phyloP scores from a whole-genome alignment of 352 stramenopile species.

The Pythium volutum region DNA sequence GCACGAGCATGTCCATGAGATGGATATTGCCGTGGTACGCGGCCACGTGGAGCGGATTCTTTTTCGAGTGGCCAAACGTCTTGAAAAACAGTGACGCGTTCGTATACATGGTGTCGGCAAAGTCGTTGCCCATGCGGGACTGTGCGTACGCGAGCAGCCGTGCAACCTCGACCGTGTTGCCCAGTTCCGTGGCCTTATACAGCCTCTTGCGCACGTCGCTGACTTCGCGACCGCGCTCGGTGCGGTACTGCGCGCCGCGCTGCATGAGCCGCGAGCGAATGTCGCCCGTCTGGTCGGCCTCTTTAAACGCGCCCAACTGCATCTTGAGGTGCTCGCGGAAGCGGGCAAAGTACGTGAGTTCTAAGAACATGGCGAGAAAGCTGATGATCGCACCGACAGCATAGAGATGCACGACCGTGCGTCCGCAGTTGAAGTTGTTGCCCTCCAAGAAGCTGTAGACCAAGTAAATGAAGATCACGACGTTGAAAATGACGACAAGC shows the following conservation, averaged over 20 bases:
- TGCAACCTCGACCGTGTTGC: slow-evolving; percentile 61
- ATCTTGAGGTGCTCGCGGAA: slow-evolving; percentile 87
- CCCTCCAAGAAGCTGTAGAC: slow-evolving; percentile 56
- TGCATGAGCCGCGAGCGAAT: slow-evolving; percentile 49
- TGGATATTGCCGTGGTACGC: slow-evolving; percentile 65
- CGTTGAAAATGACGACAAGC: slow-evolving; percentile 44
- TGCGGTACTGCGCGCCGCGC: slow-evolving; percentile 34
- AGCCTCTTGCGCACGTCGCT: slow-evolving; percentile 68
- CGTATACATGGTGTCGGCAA: slow-evolving; percentile 59
- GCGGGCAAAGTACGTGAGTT: slow-evolving; percentile 76
- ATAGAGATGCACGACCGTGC: slow-evolving; percentile 35
- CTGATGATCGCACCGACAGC: slow-evolving; percentile 40
- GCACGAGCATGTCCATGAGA: slow-evolving; percentile 48
- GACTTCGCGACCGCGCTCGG: slow-evolving; percentile 41
- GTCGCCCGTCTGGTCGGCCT: slow-evolving; percentile 78
- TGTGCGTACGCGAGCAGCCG: slow-evolving; percentile 46
- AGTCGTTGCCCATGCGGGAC: slow-evolving; percentile 48
- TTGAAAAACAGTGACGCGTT: slow-evolving; percentile 46
- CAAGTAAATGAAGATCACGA: slow-evolving; percentile 65
- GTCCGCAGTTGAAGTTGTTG: slow-evolving; percentile 62
- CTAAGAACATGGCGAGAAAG: slow-evolving; percentile 57
- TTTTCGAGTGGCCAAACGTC: slow-evolving; percentile 67
- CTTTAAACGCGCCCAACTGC: slow-evolving; percentile 81
- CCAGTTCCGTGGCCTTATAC: slow-evolving; percentile 64
- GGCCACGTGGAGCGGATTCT: slow-evolving; percentile 80